Evolutionary conservation across 495 filamentous ascomycete species (phyloP), one percentile per base, ranked within the genome.

Genomic region (Pseudevernia furfuracea): DNA sequence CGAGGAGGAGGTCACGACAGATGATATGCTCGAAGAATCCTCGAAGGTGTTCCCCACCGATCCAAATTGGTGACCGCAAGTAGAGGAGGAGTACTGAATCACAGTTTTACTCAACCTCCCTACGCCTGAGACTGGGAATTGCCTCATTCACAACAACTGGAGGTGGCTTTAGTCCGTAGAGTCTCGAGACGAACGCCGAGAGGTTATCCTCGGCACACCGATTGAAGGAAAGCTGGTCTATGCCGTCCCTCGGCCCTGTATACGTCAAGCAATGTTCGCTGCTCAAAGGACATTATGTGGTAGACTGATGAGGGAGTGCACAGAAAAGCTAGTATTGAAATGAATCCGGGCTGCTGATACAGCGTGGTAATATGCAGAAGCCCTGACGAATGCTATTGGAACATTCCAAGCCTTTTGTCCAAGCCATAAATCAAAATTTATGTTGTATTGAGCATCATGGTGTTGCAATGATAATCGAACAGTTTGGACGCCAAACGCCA

Each of bases 1-100:
- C 74, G 80, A 61, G 80, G 80, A 61, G 80, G 49, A 14, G 46
- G 46, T 53, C 25, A 30, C 49, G 49, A 53, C 4, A 53, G 49
- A 32, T 53, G 28, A 21, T 28, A 3, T 49, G 23, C 23, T 49
- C 46, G 46, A 49, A 49, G 23, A 49, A 28, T 14, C 28, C 23
- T 49, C 46, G 11, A 49, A 14, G 14, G 14, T 32, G 8, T 30
- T 32, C 25, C 49, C 6, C 14, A 8, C n/a, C 28, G 1, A 23
- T 49, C 23, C n/a, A 25, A 17, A 17, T 30, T 53, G 49, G 10
- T 32, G 25, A 53, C 14, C 23, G 49, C 28, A 32, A 32, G 4
- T 14, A 30, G 49, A 32, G 11, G 23, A 49, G n/a, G 23, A 49
- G 14, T 41, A 12, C 10, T 41, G 38, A 41, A 12, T 41, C 11